These are phyloP conservation scores for Exophiala bonariae DNA, from an alignment of 2,329 filamentous ascomycete species.

Conservation along the genomic window DNA sequence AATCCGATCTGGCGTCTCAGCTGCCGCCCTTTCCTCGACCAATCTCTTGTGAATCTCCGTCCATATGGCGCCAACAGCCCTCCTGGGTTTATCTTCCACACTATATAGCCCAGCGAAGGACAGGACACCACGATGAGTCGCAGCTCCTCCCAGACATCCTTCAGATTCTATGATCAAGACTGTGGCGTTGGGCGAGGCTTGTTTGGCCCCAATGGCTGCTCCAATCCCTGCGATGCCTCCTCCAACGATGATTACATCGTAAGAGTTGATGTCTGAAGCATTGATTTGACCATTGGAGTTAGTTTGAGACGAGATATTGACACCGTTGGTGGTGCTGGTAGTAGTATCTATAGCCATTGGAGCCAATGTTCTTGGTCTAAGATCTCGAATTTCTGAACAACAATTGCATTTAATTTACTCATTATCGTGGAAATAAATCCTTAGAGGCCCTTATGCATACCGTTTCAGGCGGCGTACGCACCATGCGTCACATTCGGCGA, in stretches of 20 bases:
- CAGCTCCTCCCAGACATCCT: constrained; percentile 11
- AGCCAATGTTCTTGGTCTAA: no score
- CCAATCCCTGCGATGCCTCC: constrained; percentile 12
- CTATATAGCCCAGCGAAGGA: constrained; percentile 12
- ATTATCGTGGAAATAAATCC: no score
- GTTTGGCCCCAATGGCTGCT: constrained; percentile 12
- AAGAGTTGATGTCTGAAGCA: not conserved
- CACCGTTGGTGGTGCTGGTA: no score
- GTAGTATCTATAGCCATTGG: no score
- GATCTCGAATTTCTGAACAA: no score
- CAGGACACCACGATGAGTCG: constrained; percentile 11
- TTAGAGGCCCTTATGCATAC: no score
- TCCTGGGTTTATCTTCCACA: constrained; percentile 8
- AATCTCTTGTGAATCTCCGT: constrained; percentile 9
- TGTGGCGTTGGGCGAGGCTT: not conserved
- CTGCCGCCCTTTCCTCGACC: constrained; percentile 5
- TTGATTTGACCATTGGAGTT: no score
- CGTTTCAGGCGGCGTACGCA: no score
- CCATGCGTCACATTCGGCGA: no score
- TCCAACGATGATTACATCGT: constrained; percentile 13
- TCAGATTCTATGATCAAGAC: constrained; percentile 11
- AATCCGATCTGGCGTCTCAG: constrained; percentile 5
- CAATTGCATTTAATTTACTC: no score
- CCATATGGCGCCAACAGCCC: constrained; percentile 10
- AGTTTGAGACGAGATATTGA: no score